Evolutionary conservation across 75 land plant genomes (phyloP), one percentile per base, ranked within the genome.

Genomic region (Sequoia sempervirens): DNA sequence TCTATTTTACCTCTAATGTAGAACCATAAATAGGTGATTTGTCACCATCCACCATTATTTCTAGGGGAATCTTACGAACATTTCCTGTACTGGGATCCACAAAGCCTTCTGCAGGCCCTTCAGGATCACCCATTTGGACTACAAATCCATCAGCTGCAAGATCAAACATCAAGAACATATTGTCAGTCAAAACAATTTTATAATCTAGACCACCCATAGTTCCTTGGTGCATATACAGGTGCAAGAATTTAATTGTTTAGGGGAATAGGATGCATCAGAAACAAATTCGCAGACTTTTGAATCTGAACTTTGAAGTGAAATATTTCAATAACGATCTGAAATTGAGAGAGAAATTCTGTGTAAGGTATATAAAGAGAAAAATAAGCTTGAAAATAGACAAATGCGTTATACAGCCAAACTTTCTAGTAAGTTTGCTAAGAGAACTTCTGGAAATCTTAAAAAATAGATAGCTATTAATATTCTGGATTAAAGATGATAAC

Each of bases 111-210:
- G 99, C 93, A 64, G 99, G 99, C 36, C 99, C 99, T 73, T 92
- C 98, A 18, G 99, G 99, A 86, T 98, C 99, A 41, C 99, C 99
- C 30, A 94, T 98, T 86, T 98, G 99, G 41, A 98, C 99, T 11
- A 98, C 99, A 89, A 96, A 98, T 2, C 99, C 99, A 92, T 98
- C 99, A 58, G 99, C 99, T 98, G 97, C 84, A 94, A 81, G 58
- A 87, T 23, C 46, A 40, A 28, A 66, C 9, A 45, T 28, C 36
- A 56, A 12, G 37, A 37, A 18, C 38, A 50, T 46, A 50, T 66
- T n/a, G n/a, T 10, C 80, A 40, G 80, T 18, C 23, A 40, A 79
- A 40, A 79, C 10, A 79, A 8, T 0, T 40, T 40, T 2, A 79
- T 34, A 43, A 26, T 23, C 40, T 34, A n/a, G 18, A 40, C 30